Evolutionary conservation across 768 basidiomycete genomes (phyloP).

Genomic region (Rubroboletus satanas): DNA sequence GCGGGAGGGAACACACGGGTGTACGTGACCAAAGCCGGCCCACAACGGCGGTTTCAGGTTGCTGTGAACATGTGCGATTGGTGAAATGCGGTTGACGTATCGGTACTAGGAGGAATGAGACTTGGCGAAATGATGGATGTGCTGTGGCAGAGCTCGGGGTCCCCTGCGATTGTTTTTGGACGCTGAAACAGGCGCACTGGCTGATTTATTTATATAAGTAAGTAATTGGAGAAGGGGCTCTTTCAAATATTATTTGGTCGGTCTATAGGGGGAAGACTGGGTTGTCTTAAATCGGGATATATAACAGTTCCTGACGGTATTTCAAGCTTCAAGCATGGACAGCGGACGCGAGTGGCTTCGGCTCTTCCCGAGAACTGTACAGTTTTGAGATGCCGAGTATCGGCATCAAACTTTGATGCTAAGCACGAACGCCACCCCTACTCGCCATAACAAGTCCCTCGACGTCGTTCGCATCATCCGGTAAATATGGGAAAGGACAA

Average conservation of each 20-base stretch:
- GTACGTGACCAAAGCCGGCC: not conserved
- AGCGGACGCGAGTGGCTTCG: not conserved
- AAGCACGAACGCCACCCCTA: not conserved
- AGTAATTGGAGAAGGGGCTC: too few species aligned
- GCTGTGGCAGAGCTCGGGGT: too few species aligned
- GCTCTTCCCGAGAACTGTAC: constrained; percentile 13
- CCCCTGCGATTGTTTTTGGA: too few species aligned
- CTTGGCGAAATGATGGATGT: too few species aligned
- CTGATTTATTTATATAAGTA: too few species aligned
- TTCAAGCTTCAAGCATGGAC: too few species aligned
- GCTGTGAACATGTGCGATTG: not conserved
- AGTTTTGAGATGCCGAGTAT: constrained; percentile 15
- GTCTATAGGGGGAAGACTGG: too few species aligned
- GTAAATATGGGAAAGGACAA: constrained; percentile 27
- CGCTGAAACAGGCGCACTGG: too few species aligned
- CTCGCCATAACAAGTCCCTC: not conserved
- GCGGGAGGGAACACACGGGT: not conserved
- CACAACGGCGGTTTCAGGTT: not conserved
- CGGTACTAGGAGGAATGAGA: too few species aligned
- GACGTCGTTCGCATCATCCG: constrained; percentile 7
- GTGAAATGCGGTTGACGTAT: not conserved
- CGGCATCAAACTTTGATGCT: constrained; percentile 23
- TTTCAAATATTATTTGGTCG: too few species aligned
- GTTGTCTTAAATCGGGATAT: too few species aligned
- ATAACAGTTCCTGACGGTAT: too few species aligned